A percentile compares a stretch with the other conserved stretches of the same genome.
Conservation (phyloP, 768 basidiomycete genomes). For the Serendipita indica region DNA sequence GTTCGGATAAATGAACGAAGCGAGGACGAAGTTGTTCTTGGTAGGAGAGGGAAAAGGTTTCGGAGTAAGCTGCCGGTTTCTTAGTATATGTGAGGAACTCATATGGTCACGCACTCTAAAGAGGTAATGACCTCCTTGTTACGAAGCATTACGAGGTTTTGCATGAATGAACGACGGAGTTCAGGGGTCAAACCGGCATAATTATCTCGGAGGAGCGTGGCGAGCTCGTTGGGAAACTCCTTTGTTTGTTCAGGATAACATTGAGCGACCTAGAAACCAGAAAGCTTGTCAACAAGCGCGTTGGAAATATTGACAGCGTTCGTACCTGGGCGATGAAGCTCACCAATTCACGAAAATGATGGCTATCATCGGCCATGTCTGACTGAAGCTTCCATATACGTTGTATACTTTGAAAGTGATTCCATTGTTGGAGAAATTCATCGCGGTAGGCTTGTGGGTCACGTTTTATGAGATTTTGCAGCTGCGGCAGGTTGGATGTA, state of each 20-base stretch:
- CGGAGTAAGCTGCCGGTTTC: slow-evolving; percentile 52
- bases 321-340: slow-evolving; percentile 77
- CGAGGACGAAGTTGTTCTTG: slow-evolving; percentile 76
- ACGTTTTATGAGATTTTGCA: slow-evolving; percentile 94
- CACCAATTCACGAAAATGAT: slow-evolving; percentile 75
- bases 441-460: slow-evolving; percentile 83
- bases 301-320: background rate
- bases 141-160: slow-evolving; percentile 82
- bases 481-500: slow-evolving; percentile 80
- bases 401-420: slow-evolving; percentile 77
- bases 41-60: slow-evolving; percentile 85
- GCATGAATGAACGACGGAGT: slow-evolving; percentile 69
- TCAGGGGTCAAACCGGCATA: slow-evolving; percentile 65
- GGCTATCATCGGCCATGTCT: slow-evolving; percentile 51
- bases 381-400: slow-evolving; percentile 74
- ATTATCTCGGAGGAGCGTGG: slow-evolving; percentile 60
- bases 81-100: slow-evolving; percentile 6
- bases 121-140: slow-evolving; percentile 89
- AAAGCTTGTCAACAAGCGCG: background rate
- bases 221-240: slow-evolving; percentile 69
- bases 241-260: slow-evolving; percentile 89
- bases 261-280: slow-evolving; percentile 48
- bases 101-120: slow-evolving; percentile 51
- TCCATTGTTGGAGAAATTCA: slow-evolving; percentile 94
- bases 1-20: slow-evolving; percentile 78